A percentile compares a stretch with the other conserved stretches of the same genome.
phyloP scores from a whole-genome alignment of 1,139 yeast genomes.

The Cylindricascospora bacillispora region DNA sequence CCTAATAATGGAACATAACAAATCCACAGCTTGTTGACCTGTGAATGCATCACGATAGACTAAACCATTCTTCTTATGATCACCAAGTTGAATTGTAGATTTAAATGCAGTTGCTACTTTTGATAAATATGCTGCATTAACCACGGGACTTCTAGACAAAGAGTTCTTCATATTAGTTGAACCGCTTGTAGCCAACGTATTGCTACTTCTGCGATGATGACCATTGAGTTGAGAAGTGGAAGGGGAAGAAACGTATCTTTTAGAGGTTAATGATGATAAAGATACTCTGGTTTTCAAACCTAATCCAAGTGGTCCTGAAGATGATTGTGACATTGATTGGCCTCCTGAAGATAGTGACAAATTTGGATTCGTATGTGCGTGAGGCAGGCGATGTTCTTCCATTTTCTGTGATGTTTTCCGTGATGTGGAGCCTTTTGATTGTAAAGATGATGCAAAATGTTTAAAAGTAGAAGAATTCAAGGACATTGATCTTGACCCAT shows the following conservation, averaged over 20 bases:
- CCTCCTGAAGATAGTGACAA: slow-evolving; percentile 3
- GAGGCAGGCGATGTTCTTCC: slow-evolving; percentile 1
- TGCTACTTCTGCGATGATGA: no score
- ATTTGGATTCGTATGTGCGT: slow-evolving; percentile 2
- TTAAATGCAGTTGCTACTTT: slow-evolving; percentile 72
- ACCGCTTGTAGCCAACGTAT: no score
- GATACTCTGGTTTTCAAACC: slow-evolving; percentile 26
- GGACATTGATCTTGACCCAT: slow-evolving; percentile 24
- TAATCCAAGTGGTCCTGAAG: slow-evolving; percentile 23
- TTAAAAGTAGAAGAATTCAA: slow-evolving; percentile 25
- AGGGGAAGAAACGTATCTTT: slow-evolving; percentile 14
- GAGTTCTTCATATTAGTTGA: slow-evolving; percentile 4
- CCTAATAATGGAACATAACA: slow-evolving; percentile 69
- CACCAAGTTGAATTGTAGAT: slow-evolving; percentile 58
- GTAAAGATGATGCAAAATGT: slow-evolving; percentile 23
- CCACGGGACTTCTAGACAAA: slow-evolving; percentile 20
- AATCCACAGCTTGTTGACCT: slow-evolving; percentile 88
- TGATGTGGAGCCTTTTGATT: slow-evolving; percentile 29
- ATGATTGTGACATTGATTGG: slow-evolving; percentile 7
- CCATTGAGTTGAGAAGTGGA: no score
- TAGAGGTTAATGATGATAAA: slow-evolving; percentile 9
- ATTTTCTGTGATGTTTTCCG: slow-evolving; percentile 32
- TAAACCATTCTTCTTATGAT: slow-evolving; percentile 84
- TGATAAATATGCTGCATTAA: slow-evolving; percentile 83
- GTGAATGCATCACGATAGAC: slow-evolving; percentile 91